Conservation (phyloP, 2,329 filamentous ascomycete genomes). For the Pestalotiopsis fici region DNA sequence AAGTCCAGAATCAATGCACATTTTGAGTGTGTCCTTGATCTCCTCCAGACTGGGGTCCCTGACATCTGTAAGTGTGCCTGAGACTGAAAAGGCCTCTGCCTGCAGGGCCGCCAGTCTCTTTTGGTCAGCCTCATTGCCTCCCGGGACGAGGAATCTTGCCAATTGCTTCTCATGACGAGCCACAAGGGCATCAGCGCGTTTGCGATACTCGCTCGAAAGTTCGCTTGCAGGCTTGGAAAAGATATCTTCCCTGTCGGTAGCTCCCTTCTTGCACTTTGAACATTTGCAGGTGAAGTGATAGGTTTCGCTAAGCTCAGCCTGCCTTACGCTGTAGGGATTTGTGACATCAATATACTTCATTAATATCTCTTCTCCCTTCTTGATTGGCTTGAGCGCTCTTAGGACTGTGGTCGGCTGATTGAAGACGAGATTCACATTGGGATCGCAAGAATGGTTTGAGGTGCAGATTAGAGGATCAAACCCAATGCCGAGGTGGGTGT, state of each 20-base stretch:
- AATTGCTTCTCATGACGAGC: slow-evolving; percentile 14
- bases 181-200: slow-evolving; percentile 20
- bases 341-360: slow-evolving; percentile 50
- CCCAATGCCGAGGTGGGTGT: slow-evolving; percentile 17
- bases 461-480: slow-evolving; percentile 28
- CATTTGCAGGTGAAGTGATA: slow-evolving; percentile 52
- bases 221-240: slow-evolving; percentile 28
- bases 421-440: slow-evolving; percentile 48
- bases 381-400: slow-evolving; percentile 44
- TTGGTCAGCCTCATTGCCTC: slow-evolving; percentile 14
- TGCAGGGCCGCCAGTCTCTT: slow-evolving; percentile 23
- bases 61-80: slow-evolving; percentile 11
- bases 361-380: slow-evolving; percentile 48
- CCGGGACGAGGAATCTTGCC: slow-evolving; percentile 12
- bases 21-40: slow-evolving; percentile 19
- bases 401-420: slow-evolving; percentile 43
- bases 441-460: slow-evolving; percentile 52
- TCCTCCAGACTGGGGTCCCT: slow-evolving; percentile 15
- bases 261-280: slow-evolving; percentile 43
- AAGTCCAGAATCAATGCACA: slow-evolving; percentile 26
- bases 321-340: slow-evolving; percentile 43
- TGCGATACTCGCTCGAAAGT: slow-evolving; percentile 15
- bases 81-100: slow-evolving; percentile 22
- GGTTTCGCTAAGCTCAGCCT: slow-evolving; percentile 40
- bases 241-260: slow-evolving; percentile 38